Percentiles rank a stretch among this genome's conserved stretches.
Evolutionary conservation across 2,329 filamentous ascomycete genomes (phyloP).

Genomic region (Balansia obtecta): DNA sequence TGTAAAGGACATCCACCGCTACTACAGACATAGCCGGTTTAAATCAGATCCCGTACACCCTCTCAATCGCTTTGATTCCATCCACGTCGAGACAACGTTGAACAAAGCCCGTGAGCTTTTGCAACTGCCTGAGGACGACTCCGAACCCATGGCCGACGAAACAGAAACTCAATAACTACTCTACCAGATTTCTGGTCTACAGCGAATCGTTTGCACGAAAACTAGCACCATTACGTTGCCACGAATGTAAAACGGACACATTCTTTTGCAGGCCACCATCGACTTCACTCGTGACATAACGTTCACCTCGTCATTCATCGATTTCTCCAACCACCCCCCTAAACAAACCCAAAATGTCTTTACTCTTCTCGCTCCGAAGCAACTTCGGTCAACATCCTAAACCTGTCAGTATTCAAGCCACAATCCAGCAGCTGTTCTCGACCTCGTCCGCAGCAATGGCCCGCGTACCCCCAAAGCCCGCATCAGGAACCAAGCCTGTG

Average conservation of each 20-base stretch:
- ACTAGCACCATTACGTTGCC: too few species aligned
- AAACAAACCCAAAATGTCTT: constrained; percentile 12
- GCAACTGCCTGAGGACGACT: background rate
- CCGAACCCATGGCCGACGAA: background rate
- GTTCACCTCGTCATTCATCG: background rate
- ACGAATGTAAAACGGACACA: background rate
- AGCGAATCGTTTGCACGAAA: too few species aligned
- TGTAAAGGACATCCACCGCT: constrained; percentile 11
- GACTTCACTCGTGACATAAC: background rate
- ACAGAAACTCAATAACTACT: too few species aligned
- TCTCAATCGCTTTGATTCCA: constrained; percentile 3
- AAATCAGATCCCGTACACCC: constrained; percentile 8
- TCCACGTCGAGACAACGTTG: constrained; percentile 4
- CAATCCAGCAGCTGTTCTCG: constrained; percentile 17
- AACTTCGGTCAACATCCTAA: constrained; percentile 15
- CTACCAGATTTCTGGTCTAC: too few species aligned
- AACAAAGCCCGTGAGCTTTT: background rate
- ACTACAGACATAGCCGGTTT: constrained; percentile 8
- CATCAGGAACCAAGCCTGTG: constrained; percentile 13
- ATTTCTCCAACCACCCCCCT: background rate
- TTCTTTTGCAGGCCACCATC: background rate
- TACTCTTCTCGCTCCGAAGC: constrained; percentile 17
- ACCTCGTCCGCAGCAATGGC: constrained; percentile 20
- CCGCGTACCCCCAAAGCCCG: constrained; percentile 16
- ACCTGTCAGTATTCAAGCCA: constrained; percentile 7